These are phyloP conservation scores for Lactuca sativa DNA, from an alignment of 129 eudicot genomes.

Conservation along the genomic window DNA sequence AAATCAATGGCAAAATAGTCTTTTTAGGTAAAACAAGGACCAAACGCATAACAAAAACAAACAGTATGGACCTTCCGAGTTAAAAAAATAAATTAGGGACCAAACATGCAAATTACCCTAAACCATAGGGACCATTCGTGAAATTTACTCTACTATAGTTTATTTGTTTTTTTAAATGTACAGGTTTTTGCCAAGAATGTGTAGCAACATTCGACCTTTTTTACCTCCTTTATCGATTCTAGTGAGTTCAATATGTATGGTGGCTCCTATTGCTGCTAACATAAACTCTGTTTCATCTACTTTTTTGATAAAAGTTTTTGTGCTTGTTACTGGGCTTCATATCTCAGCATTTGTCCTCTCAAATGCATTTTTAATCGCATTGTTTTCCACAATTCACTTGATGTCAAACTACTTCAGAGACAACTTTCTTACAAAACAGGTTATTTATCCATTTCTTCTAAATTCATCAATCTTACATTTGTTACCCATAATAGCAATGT, in stretches of 20 bases:
- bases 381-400: conserved; percentile 56
- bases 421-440: conserved; percentile 92
- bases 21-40: too few species aligned
- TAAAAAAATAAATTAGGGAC: too few species aligned
- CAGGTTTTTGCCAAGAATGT: conserved; percentile 71
- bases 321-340: conserved; percentile 67
- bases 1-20: too few species aligned
- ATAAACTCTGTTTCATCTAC: conserved; percentile 73
- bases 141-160: too few species aligned
- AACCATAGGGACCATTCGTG: too few species aligned
- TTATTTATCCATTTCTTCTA: conserved; percentile 6
- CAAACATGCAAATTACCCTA: too few species aligned
- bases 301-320: conserved; percentile 67
- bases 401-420: conserved; percentile 89
- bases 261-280: conserved; percentile 90
- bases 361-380: conserved; percentile 55
- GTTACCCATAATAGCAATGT: too few species aligned
- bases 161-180: conserved; percentile 14
- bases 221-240: conserved; percentile 86
- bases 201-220: conserved; percentile 64
- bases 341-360: conserved; percentile 71
- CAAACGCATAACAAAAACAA: too few species aligned
- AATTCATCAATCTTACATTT: not conserved
- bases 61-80: too few species aligned
- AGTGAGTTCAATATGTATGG: conserved; percentile 87